phyloP scores from a whole-genome alignment of 768 basidiomycete species.

The Lactarius psammicola region DNA sequence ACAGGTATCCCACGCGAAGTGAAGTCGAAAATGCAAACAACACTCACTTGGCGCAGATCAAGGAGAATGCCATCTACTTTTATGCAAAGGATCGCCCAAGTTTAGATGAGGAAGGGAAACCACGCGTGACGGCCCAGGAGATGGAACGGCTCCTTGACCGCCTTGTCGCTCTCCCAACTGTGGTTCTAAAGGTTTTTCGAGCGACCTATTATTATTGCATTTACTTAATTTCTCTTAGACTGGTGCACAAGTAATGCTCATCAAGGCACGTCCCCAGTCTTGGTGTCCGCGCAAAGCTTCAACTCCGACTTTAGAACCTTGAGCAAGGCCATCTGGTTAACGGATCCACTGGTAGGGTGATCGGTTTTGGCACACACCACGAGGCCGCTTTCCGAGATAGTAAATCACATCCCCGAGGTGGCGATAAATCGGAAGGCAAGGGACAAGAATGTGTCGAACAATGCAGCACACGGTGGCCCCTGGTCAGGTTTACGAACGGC shows the following conservation, averaged over 20 bases:
- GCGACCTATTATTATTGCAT: neutral
- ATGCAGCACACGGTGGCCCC: conserved; percentile 46
- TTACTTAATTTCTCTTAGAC: conserved; percentile 41
- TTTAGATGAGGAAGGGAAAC: conserved; percentile 43
- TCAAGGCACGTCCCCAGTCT: conserved; percentile 48
- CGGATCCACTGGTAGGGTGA: conserved; percentile 61
- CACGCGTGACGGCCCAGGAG: conserved; percentile 35
- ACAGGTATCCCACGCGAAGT: conserved; percentile 63
- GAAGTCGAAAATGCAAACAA: conserved; percentile 75
- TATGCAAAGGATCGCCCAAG: conserved; percentile 48
- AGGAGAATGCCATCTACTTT: conserved; percentile 42
- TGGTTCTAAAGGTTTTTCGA: conserved; percentile 44
- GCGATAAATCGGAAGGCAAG: conserved; percentile 11
- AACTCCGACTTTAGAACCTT: conserved; percentile 50
- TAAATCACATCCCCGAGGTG: conserved; percentile 38
- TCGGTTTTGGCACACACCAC: conserved; percentile 44
- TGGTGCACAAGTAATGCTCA: conserved; percentile 84
- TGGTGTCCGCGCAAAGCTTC: neutral
- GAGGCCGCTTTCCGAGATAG: conserved; percentile 43
- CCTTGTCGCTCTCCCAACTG: conserved; percentile 54
- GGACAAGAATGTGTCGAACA: neutral
- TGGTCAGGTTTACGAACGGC: conserved; percentile 57
- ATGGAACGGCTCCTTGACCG: conserved; percentile 51
- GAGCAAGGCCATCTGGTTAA: conserved; percentile 68
- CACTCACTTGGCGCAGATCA: conserved; percentile 46